Conservation (phyloP, 2,329 filamentous ascomycete species). For the Penicillium corylophilum region DNA sequence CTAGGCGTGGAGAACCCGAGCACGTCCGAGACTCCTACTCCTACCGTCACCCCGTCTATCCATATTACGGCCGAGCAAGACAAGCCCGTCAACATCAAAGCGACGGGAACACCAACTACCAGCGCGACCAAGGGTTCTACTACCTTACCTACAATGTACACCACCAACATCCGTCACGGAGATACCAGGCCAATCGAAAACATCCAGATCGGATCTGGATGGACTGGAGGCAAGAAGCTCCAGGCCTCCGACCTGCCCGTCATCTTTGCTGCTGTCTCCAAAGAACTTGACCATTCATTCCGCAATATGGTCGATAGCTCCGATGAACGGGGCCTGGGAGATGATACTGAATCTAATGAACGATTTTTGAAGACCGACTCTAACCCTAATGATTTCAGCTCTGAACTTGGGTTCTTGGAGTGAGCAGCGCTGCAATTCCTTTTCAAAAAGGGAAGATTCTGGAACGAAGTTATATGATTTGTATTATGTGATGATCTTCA, state of each 20-base stretch:
- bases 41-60: constrained; percentile 1
- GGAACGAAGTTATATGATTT: neutral
- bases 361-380: constrained; percentile 6
- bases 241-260: constrained; percentile 15
- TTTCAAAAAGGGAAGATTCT: neutral
- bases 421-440: neutral
- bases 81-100: neutral
- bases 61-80: neutral
- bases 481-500: neutral
- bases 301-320: constrained; percentile 24
- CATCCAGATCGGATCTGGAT: constrained; percentile 16
- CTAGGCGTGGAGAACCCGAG: constrained; percentile 15
- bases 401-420: neutral
- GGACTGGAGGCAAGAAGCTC: constrained; percentile 7
- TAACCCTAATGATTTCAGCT: neutral
- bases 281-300: constrained; percentile 18
- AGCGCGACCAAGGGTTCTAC: neutral
- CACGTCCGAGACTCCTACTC: constrained; percentile 4
- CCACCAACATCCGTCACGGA: constrained; percentile 13
- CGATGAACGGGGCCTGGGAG: constrained; percentile 22
- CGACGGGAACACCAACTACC: constrained; percentile 7
- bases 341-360: neutral
- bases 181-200: constrained; percentile 13
- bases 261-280: constrained; percentile 21
- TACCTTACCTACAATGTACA: constrained; percentile 1